These are phyloP conservation scores for Herpetospermum pedunculosum DNA, from an alignment of 306 rosid genomes.

Conservation along the genomic window DNA sequence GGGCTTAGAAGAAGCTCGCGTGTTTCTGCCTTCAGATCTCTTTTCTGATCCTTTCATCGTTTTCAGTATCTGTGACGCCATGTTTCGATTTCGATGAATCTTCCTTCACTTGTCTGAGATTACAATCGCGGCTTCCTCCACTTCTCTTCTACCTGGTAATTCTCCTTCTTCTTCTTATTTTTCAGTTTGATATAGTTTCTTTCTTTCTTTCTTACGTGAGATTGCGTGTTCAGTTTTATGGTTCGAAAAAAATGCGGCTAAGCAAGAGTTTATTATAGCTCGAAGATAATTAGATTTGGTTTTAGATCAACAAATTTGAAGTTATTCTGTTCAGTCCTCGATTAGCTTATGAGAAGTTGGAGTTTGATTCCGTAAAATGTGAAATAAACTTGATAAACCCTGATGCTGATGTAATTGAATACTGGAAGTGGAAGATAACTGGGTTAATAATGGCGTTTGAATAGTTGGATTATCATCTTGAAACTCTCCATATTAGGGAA, in stretches of 20 bases:
- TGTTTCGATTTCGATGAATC: neutral
- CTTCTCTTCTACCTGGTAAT: neutral
- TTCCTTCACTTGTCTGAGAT: neutral
- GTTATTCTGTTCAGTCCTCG: neutral
- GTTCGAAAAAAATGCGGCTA: neutral
- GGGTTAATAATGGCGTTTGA: neutral
- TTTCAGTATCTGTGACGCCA: neutral
- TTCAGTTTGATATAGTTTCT: neutral
- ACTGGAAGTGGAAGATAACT: neutral
- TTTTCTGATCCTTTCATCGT: neutral
- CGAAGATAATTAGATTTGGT: neutral
- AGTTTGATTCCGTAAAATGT: neutral
- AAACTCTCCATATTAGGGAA: conserved; percentile 15
- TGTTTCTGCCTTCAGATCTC: neutral
- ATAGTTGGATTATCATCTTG: neutral
- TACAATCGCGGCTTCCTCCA: neutral
- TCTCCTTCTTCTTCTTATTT: neutral
- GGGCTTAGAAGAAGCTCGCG: neutral
- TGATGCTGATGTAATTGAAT: neutral
- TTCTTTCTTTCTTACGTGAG: neutral
- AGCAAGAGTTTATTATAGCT: neutral
- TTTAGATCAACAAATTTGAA: neutral
- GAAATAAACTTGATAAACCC: neutral
- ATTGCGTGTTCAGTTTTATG: neutral
- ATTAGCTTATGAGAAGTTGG: neutral